A percentile compares a stretch with the other conserved stretches of the same genome.
Conservation (phyloP, 2,329 filamentous ascomycete genomes). For the Clonostachys sp. region DNA sequence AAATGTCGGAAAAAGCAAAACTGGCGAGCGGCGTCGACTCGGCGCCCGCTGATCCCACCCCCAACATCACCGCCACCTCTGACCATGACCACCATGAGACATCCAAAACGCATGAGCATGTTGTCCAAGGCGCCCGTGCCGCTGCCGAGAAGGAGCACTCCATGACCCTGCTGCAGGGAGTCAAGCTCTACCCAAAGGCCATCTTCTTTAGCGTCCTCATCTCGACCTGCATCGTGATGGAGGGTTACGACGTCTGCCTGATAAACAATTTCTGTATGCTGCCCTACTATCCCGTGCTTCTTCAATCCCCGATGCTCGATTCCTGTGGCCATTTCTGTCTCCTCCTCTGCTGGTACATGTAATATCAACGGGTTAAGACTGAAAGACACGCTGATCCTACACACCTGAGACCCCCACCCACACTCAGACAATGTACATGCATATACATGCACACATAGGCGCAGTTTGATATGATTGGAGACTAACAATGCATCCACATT, state of each 20-base stretch:
- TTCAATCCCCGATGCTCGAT: too few relatives aligned
- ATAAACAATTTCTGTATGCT: slow-evolving; percentile 72
- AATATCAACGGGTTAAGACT: too few relatives aligned
- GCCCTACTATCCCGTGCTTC: not conserved
- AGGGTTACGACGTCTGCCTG: slow-evolving; percentile 79
- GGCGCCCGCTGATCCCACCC: too few relatives aligned
- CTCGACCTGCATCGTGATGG: slow-evolving; percentile 89
- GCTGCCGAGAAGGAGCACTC: slow-evolving; percentile 59
- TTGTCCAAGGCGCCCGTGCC: slow-evolving; percentile 26
- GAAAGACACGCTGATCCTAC: too few relatives aligned
- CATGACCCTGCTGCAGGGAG: slow-evolving; percentile 71
- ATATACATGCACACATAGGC: too few relatives aligned
- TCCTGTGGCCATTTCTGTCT: too few relatives aligned
- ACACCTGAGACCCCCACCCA: too few relatives aligned
- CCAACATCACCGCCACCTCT: not conserved
- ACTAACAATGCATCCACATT: not conserved
- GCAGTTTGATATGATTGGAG: too few relatives aligned
- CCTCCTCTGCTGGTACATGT: too few relatives aligned
- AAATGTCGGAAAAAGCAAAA: too few relatives aligned
- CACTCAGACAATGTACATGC: too few relatives aligned
- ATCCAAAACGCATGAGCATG: slow-evolving; percentile 15
- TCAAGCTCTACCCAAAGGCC: slow-evolving; percentile 82
- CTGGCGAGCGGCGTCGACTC: too few relatives aligned
- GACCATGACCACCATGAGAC: slow-evolving; percentile 6
- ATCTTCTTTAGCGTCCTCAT: slow-evolving; percentile 80